Conservation (phyloP, 768 basidiomycete genomes). For the Gymnopilus junonius region DNA sequence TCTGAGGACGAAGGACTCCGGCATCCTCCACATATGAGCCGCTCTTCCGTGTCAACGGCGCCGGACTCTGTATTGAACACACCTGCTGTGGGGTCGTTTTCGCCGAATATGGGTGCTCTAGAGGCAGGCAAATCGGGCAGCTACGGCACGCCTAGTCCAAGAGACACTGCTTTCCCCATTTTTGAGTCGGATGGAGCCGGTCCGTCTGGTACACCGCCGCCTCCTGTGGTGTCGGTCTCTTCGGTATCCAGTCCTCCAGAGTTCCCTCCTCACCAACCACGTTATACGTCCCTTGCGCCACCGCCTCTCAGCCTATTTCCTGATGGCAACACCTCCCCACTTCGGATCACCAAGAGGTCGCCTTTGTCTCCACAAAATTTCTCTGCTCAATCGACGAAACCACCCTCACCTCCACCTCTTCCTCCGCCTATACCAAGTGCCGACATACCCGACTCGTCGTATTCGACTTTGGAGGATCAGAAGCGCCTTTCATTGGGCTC, state of each 20-base stretch:
- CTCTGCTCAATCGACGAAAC: not conserved
- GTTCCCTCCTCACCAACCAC: constrained; percentile 19
- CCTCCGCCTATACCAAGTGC: not conserved
- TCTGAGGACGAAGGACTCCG: constrained; percentile 17
- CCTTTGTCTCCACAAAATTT: constrained; percentile 12
- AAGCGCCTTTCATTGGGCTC: constrained; percentile 43
- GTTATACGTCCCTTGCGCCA: constrained; percentile 17
- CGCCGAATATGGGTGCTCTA: not conserved
- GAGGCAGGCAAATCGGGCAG: not conserved
- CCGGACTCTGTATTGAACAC: constrained; percentile 1
- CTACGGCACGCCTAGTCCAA: not conserved
- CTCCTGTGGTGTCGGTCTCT: not conserved
- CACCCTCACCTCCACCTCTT: not conserved
- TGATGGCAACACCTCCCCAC: constrained; percentile 18
- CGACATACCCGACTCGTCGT: constrained; percentile 27
- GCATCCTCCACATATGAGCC: constrained; percentile 19
- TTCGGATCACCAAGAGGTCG: constrained; percentile 31
- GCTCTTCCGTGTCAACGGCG: constrained; percentile 23
- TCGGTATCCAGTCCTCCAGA: constrained; percentile 6
- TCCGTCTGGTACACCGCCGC: not conserved
- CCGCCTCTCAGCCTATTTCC: constrained; percentile 16
- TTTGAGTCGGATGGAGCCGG: not conserved
- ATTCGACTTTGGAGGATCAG: constrained; percentile 19
- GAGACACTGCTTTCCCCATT: not conserved
- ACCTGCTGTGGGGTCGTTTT: not conserved